A percentile compares a stretch with the other conserved stretches of the same genome.
These are phyloP conservation scores for Neodidymelliopsis sp. DNA, from an alignment of 2,329 filamentous ascomycete genomes.

Conservation along the genomic window DNA sequence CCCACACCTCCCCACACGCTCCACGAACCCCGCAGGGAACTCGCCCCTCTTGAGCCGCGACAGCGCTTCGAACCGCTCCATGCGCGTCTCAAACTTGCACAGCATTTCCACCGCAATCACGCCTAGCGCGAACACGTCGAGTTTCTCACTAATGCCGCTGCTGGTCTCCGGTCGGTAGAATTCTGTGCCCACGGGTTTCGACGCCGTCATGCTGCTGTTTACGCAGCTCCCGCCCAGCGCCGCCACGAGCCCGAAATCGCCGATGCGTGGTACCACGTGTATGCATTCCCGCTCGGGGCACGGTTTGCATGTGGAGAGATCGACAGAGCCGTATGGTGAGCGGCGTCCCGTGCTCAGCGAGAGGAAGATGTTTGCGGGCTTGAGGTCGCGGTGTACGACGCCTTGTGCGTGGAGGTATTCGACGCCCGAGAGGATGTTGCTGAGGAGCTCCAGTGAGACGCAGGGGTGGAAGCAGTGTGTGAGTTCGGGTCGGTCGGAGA, in stretches of 20 bases:
- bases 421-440: constrained; percentile 67
- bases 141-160: constrained; percentile 54
- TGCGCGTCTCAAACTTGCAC: constrained; percentile 56
- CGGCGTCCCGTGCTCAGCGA: constrained; percentile 52
- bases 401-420: constrained; percentile 68
- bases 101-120: constrained; percentile 70
- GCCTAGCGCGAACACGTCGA: constrained; percentile 69
- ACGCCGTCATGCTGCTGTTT: constrained; percentile 25
- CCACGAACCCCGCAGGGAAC: constrained; percentile 40
- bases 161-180: constrained; percentile 63
- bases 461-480: constrained; percentile 69
- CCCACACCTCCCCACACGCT: constrained; percentile 28
- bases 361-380: constrained; percentile 73
- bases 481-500: constrained; percentile 27
- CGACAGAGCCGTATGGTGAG: constrained; percentile 54
- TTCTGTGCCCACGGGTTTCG: constrained; percentile 65
- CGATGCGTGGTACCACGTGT: constrained; percentile 67
- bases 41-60: constrained; percentile 41
- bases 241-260: constrained; percentile 72
- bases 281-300: constrained; percentile 51
- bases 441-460: constrained; percentile 64
- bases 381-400: constrained; percentile 72
- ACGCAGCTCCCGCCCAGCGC: constrained; percentile 54
- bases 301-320: constrained; percentile 55
- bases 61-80: constrained; percentile 51